phyloP scores from a whole-genome alignment of 2,329 filamentous ascomycete species.

The Fusarium multiceps region DNA sequence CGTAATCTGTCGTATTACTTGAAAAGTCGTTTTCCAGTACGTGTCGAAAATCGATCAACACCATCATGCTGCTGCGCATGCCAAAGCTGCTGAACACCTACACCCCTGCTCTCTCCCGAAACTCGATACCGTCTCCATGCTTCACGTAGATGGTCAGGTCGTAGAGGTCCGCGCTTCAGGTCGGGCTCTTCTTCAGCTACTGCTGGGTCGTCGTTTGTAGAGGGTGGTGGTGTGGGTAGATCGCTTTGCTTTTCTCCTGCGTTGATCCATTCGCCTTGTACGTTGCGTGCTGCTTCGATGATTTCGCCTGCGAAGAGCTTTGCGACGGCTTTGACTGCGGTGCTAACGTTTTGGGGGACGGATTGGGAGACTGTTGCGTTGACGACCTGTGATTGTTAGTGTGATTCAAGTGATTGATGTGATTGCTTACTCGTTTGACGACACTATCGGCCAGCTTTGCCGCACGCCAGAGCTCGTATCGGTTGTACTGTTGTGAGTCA shows the following conservation, averaged over 20 bases:
- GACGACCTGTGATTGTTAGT: constrained; percentile 65
- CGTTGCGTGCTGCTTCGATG: constrained; percentile 75
- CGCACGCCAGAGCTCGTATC: constrained; percentile 77
- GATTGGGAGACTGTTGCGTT: constrained; percentile 86
- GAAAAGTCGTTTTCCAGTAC: constrained; percentile 65
- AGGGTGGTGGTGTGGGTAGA: constrained; percentile 57
- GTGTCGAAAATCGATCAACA: constrained; percentile 67
- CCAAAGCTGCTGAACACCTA: constrained; percentile 70
- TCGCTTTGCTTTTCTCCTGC: constrained; percentile 69
- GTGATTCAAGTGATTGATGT: neutral
- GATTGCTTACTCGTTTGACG: constrained; percentile 69
- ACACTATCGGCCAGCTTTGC: constrained; percentile 75
- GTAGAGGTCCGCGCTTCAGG: constrained; percentile 66
- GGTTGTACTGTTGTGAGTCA: constrained; percentile 72
- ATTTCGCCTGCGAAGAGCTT: constrained; percentile 83
- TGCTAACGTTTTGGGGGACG: constrained; percentile 77
- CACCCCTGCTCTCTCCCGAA: constrained; percentile 70
- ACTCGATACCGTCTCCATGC: constrained; percentile 75
- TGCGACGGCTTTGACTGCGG: constrained; percentile 79
- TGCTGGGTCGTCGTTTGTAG: constrained; percentile 48
- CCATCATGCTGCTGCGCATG: constrained; percentile 70
- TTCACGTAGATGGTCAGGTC: constrained; percentile 80
- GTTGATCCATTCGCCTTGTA: constrained; percentile 77
- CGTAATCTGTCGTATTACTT: constrained; percentile 51
- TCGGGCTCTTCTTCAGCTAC: constrained; percentile 44